phyloP scores from a whole-genome alignment of 2,329 filamentous ascomycete genomes.

The Sclerotinia glacialis region DNA sequence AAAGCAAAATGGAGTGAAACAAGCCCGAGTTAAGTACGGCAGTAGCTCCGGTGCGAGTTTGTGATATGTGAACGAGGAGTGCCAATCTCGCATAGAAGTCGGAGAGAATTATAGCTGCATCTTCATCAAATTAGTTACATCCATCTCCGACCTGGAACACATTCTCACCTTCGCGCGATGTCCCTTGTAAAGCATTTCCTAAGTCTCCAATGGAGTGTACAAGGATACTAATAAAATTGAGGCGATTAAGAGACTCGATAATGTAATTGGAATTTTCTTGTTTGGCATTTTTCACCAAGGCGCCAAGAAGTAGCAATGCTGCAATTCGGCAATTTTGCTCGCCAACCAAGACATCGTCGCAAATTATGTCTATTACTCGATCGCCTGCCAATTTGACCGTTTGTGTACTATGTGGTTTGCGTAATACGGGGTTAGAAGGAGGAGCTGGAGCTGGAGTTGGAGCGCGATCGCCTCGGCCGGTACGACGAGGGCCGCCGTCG shows the following conservation, averaged over 20 bases:
- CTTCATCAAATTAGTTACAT: conserved; percentile 29
- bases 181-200: conserved; percentile 66
- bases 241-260: conserved; percentile 73
- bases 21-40: conserved; percentile 87
- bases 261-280: conserved; percentile 71
- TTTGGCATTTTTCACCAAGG: conserved; percentile 70
- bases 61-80: conserved; percentile 78
- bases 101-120: conserved; percentile 42
- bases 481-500: background rate
- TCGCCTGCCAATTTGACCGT: conserved; percentile 78
- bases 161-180: conserved; percentile 53
- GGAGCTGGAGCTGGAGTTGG: background rate
- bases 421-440: conserved; percentile 43
- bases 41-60: conserved; percentile 79
- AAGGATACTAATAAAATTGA: conserved; percentile 88
- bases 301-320: conserved; percentile 78
- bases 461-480: background rate
- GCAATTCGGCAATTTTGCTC: conserved; percentile 79
- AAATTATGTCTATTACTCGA: conserved; percentile 78
- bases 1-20: conserved; percentile 76
- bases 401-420: conserved; percentile 55
- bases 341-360: conserved; percentile 88
- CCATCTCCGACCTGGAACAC: background rate
- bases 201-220: conserved; percentile 83
- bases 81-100: conserved; percentile 71